These are phyloP conservation scores for Fraxinus paxiana DNA, from an alignment of 305 asterid species.

Conservation along the genomic window DNA sequence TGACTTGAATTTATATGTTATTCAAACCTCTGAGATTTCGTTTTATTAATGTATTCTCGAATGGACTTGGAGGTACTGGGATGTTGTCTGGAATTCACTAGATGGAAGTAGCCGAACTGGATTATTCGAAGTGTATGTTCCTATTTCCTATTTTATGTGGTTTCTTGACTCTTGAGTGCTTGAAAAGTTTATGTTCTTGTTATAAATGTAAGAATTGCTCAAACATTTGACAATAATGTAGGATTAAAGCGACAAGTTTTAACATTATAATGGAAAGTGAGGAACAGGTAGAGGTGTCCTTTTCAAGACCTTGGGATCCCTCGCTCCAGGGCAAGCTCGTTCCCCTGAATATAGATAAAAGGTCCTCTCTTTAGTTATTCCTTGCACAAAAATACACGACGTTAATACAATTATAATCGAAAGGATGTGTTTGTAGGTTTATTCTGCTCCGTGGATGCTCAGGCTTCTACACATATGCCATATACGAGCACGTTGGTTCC, in stretches of 20 bases:
- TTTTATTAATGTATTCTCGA: background rate
- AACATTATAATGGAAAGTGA: slow-evolving; percentile 69
- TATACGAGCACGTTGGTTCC: slow-evolving; percentile 83
- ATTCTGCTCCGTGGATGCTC: slow-evolving; percentile 76
- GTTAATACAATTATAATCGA: background rate
- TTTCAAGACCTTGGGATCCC: slow-evolving; percentile 89
- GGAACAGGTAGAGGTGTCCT: slow-evolving; percentile 84
- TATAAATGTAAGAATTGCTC: background rate
- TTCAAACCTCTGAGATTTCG: background rate
- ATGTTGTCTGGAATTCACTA: slow-evolving; percentile 76
- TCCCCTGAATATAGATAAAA: slow-evolving; percentile 83
- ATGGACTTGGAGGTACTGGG: slow-evolving; percentile 75
- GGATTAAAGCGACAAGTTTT: slow-evolving; percentile 69
- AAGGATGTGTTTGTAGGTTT: slow-evolving; percentile 49
- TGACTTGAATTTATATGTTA: background rate
- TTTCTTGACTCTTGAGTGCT: background rate
- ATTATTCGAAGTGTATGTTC: slow-evolving; percentile 76
- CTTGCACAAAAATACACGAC: background rate
- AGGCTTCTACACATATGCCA: slow-evolving; percentile 84
- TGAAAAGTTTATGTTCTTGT: background rate
- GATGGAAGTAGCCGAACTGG: slow-evolving; percentile 73
- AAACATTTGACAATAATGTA: slow-evolving; percentile 24
- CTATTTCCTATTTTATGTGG: background rate
- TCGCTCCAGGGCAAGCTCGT: slow-evolving; percentile 60
- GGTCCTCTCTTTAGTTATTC: slow-evolving; percentile 33